Conservation (phyloP, 495 filamentous ascomycete genomes). For the Pyrenopolyporus hunteri region DNA sequence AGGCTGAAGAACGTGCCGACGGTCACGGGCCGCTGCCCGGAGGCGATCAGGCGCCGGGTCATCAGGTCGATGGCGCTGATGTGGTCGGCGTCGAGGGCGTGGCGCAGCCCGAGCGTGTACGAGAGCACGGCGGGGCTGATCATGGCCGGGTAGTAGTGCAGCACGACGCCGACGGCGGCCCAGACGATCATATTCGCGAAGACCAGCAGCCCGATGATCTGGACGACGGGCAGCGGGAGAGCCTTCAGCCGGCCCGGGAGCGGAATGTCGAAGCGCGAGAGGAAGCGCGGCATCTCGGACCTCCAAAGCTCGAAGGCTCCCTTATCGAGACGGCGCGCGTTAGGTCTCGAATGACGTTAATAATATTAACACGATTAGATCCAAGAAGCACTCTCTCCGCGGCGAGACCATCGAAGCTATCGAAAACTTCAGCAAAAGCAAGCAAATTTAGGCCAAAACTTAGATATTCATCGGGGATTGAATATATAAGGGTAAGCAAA, state of each 20-base stretch:
- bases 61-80: constrained; percentile 96
- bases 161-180: constrained; percentile 71
- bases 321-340: too few relatives aligned
- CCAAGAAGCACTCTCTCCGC: too few relatives aligned
- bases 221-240: constrained; percentile 69
- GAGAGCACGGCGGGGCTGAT: constrained; percentile 81
- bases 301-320: too few relatives aligned
- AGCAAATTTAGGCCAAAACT: too few relatives aligned
- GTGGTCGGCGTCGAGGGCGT: constrained; percentile 96
- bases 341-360: too few relatives aligned
- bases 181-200: constrained; percentile 73
- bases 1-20: constrained; percentile 96
- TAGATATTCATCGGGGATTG: too few relatives aligned
- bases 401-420: too few relatives aligned
- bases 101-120: constrained; percentile 88
- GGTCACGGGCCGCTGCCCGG: constrained; percentile 84
- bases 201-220: constrained; percentile 69
- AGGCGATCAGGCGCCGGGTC: constrained; percentile 88
- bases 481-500: too few relatives aligned
- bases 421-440: too few relatives aligned
- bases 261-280: constrained; percentile 8
- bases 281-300: constrained; percentile 17
- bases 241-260: constrained; percentile 41
- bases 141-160: constrained; percentile 63
- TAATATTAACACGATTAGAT: too few relatives aligned